Conservation (phyloP, 805 yeast genomes). For the Ogataea sp. region DNA sequence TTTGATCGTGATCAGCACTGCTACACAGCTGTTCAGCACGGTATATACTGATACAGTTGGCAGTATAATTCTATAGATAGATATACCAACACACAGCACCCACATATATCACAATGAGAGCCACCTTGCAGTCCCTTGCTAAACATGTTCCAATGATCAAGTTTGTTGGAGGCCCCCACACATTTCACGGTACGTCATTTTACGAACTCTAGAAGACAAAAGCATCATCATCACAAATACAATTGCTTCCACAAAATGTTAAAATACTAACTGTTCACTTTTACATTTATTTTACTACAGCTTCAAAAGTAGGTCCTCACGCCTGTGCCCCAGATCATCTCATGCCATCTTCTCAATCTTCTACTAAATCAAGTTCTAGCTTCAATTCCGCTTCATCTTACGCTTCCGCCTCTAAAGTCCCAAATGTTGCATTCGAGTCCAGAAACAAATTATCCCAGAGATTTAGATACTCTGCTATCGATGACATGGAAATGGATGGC, state of each 20-base stretch:
- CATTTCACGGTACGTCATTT: conserved; percentile 34
- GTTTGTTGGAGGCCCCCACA: conserved; percentile 79
- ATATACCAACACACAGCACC: too few species aligned
- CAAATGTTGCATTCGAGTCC: conserved; percentile 29
- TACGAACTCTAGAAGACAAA: too few species aligned
- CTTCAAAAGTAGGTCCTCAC: conserved; percentile 19
- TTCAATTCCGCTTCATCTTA: conserved; percentile 1
- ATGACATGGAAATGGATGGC: conserved; percentile 64
- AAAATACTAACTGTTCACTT: neutral
- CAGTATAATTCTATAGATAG: too few species aligned
- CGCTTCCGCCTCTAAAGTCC: conserved; percentile 3
- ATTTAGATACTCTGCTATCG: conserved; percentile 59
- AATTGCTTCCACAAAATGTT: neutral
- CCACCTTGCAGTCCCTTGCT: conserved; percentile 19
- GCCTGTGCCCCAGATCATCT: conserved; percentile 31
- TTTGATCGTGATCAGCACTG: too few species aligned
- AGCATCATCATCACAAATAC: too few species aligned
- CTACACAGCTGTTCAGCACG: too few species aligned
- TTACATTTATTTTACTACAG: conserved; percentile 1
- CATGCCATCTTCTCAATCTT: conserved; percentile 13
- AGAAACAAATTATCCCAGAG: conserved; percentile 64
- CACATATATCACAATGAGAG: conserved; percentile 21
- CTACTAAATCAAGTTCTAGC: conserved; percentile 3
- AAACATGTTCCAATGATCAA: conserved; percentile 65
- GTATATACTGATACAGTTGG: too few species aligned